Conservation (phyloP, 2,329 filamentous ascomycete genomes). For the Podosphaera aphanis region DNA sequence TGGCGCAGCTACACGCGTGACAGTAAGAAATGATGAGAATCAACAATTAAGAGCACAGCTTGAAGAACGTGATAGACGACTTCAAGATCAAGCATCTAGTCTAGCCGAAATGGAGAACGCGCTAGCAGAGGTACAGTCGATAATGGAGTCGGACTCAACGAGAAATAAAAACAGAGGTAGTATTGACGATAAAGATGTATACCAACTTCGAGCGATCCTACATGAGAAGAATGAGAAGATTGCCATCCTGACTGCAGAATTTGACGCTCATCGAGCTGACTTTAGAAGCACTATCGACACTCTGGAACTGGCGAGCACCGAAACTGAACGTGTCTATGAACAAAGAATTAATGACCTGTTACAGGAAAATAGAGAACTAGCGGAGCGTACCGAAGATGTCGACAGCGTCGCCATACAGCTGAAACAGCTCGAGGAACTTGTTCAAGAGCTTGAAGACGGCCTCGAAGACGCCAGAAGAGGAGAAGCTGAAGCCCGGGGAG, state of each 20-base stretch:
- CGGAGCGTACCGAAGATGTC: constrained; percentile 68
- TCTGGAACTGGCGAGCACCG: constrained; percentile 78
- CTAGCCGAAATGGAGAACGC: constrained; percentile 78
- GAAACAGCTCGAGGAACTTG: constrained; percentile 85
- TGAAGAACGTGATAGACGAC: constrained; percentile 61
- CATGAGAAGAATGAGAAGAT: constrained; percentile 96
- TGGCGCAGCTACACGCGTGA: constrained; percentile 17
- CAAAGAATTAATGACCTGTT: constrained; percentile 71
- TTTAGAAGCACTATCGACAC: constrained; percentile 95
- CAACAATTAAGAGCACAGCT: constrained; percentile 49
- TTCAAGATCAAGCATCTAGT: constrained; percentile 68
- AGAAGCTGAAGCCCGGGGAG: constrained; percentile 82
- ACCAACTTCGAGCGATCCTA: constrained; percentile 58
- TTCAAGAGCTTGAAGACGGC: constrained; percentile 90
- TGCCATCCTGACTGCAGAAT: constrained; percentile 73
- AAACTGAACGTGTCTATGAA: constrained; percentile 91
- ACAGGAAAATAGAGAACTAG: constrained; percentile 59
- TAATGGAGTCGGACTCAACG: constrained; percentile 39
- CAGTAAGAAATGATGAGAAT: constrained; percentile 31
- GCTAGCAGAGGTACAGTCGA: constrained; percentile 52
- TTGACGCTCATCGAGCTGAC: constrained; percentile 82
- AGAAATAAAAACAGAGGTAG: constrained; percentile 22
- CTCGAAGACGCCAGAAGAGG: constrained; percentile 83
- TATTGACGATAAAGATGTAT: constrained; percentile 45
- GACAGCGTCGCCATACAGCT: constrained; percentile 76